A percentile compares a stretch with the other conserved stretches of the same genome.
phyloP scores from a whole-genome alignment of 192 early-diverging fungal genomes.

The Fimicolochytrium jonesii region DNA sequence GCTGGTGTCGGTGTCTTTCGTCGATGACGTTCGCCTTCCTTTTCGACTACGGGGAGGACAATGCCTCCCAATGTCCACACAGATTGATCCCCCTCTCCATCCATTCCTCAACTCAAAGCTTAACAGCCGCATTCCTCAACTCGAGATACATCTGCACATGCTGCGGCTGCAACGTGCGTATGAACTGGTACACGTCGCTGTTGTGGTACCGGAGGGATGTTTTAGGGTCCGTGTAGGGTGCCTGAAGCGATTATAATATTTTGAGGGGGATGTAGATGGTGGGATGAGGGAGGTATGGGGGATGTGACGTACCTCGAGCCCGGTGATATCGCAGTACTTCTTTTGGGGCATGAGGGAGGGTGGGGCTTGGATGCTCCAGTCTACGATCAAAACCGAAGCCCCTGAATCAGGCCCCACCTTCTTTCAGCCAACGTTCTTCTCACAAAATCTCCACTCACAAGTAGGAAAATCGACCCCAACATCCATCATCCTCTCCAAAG shows the following conservation, averaged over 20 bases:
- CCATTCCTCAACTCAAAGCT: too few species aligned
- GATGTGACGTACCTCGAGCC: slow-evolving; percentile 55
- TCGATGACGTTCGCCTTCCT: too few species aligned
- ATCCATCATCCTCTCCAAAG: slow-evolving; percentile 53
- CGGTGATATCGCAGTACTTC: slow-evolving; percentile 91
- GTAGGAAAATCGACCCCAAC: slow-evolving; percentile 60
- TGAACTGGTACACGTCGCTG: slow-evolving; percentile 73
- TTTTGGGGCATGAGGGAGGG: slow-evolving; percentile 79
- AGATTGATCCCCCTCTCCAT: too few species aligned
- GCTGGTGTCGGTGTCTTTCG: too few species aligned
- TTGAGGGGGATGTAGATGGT: neutral
- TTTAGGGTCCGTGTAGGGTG: slow-evolving; percentile 85
- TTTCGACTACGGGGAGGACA: too few species aligned
- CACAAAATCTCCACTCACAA: slow-evolving; percentile 44
- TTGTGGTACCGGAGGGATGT: slow-evolving; percentile 77
- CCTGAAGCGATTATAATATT: slow-evolving; percentile 26
- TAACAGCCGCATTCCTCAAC: slow-evolving; percentile 72
- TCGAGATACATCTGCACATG: slow-evolving; percentile 78
- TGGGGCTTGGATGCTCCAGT: slow-evolving; percentile 78
- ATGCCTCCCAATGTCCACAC: too few species aligned
- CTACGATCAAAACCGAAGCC: too few species aligned
- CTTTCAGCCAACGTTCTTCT: too few species aligned
- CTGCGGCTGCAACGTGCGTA: slow-evolving; percentile 66
- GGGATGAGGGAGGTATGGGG: neutral
- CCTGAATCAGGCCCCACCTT: too few species aligned